These are phyloP conservation scores for Coniella vitis DNA, from an alignment of 2,329 filamentous ascomycete genomes.

Conservation along the genomic window DNA sequence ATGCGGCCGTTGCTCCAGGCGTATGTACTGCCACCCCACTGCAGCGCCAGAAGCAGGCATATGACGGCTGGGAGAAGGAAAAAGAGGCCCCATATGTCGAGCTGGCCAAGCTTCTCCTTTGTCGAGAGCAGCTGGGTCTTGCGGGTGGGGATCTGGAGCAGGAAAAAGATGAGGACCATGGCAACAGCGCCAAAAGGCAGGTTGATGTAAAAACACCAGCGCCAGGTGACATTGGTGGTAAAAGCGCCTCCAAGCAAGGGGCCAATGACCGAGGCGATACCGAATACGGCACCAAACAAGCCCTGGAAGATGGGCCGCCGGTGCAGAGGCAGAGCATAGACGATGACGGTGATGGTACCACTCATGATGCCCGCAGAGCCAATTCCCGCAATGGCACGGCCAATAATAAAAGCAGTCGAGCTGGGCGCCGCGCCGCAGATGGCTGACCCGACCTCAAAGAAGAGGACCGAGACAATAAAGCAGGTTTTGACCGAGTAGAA, in stretches of 20 bases:
- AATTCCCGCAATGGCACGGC: slow-evolving; percentile 33
- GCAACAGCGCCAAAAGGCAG: slow-evolving; percentile 29
- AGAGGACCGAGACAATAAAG: slow-evolving; percentile 25
- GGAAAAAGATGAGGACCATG: slow-evolving; percentile 23
- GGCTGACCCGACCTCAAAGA: slow-evolving; percentile 33
- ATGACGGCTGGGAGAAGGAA: slow-evolving; percentile 25
- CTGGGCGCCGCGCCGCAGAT: slow-evolving; percentile 34
- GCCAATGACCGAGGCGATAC: slow-evolving; percentile 28
- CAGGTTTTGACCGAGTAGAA: slow-evolving; percentile 30
- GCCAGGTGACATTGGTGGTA: slow-evolving; percentile 30
- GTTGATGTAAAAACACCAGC: slow-evolving; percentile 33
- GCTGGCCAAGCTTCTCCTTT: slow-evolving; percentile 24
- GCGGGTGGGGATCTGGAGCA: slow-evolving; percentile 23
- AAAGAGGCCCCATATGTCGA: slow-evolving; percentile 24
- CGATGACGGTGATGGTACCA: slow-evolving; percentile 28
- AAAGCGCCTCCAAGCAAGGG: slow-evolving; percentile 33
- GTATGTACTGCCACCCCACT: slow-evolving; percentile 30
- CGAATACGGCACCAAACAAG: slow-evolving; percentile 29
- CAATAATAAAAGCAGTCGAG: slow-evolving; percentile 33
- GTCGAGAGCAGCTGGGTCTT: slow-evolving; percentile 18
- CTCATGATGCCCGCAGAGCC: slow-evolving; percentile 33
- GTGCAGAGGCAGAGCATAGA: slow-evolving; percentile 28
- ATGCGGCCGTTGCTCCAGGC: slow-evolving; percentile 29
- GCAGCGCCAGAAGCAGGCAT: slow-evolving; percentile 27
- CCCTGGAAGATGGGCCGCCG: slow-evolving; percentile 29